Conservation (phyloP, 2,329 filamentous ascomycete species). For the Graphilbum ipis-grandicollis region DNA sequence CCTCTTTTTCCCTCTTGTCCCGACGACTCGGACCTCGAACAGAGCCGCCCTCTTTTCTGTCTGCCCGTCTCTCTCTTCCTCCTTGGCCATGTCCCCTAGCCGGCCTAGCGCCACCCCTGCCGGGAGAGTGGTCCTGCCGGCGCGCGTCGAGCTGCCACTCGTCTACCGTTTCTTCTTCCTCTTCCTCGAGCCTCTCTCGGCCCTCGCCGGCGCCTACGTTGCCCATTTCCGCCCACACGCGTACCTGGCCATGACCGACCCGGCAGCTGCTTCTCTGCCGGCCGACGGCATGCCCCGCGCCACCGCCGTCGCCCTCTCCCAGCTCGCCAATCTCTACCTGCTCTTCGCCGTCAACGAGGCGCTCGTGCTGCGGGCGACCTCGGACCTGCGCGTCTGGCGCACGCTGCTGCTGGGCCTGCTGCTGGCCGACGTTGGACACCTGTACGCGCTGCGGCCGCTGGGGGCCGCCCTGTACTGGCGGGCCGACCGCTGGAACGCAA, state of each 20-base stretch:
- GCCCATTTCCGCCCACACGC: constrained; percentile 28
- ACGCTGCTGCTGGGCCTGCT: constrained; percentile 49
- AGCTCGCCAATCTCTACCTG: constrained; percentile 64
- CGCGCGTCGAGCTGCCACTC: too few relatives aligned
- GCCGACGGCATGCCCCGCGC: constrained; percentile 30
- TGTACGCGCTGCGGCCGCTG: constrained; percentile 45
- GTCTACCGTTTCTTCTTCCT: constrained; percentile 60
- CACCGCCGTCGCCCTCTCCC: constrained; percentile 51
- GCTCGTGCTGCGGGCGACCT: constrained; percentile 52
- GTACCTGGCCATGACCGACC: constrained; percentile 50
- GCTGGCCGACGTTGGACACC: constrained; percentile 60
- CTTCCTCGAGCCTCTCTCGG: constrained; percentile 45
- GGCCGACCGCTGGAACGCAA: constrained; percentile 43
- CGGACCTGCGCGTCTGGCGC: constrained; percentile 52
- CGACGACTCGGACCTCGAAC: too few relatives aligned
- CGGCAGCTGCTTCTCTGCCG: constrained; percentile 26
- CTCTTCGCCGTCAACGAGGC: constrained; percentile 65
- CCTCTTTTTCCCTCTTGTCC: too few relatives aligned
- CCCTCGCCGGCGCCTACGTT: constrained; percentile 33
- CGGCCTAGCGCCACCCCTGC: too few relatives aligned
- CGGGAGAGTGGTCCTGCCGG: too few relatives aligned
- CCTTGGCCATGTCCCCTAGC: too few relatives aligned
- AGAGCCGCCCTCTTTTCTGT: too few relatives aligned
- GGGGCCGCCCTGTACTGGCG: constrained; percentile 49
- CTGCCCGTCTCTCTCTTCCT: too few relatives aligned